phyloP scores from a whole-genome alignment of 164 flowering plant species.

The Chimonanthus praecox region DNA sequence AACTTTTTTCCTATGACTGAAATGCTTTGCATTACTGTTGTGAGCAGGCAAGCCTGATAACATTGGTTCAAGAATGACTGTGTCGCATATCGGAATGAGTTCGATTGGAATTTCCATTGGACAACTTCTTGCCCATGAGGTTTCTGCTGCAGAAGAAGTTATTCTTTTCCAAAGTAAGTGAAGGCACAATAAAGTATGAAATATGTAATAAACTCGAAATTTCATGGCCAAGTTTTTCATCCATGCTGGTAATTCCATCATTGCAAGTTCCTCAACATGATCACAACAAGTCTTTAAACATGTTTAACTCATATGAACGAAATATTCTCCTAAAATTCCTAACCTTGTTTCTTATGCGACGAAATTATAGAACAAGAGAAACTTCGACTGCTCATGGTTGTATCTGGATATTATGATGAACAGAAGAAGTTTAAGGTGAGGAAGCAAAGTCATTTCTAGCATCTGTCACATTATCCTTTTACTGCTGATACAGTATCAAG shows the following conservation, averaged over 20 bases:
- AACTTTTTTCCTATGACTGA: background rate
- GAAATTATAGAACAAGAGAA: constrained; percentile 42
- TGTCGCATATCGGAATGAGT: constrained; percentile 57
- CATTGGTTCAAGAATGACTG: constrained; percentile 30
- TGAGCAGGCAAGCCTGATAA: constrained; percentile 37
- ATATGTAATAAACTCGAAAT: too few relatives aligned
- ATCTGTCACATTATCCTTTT: background rate
- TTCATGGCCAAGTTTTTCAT: too few relatives aligned
- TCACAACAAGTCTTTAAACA: background rate
- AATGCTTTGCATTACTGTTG: background rate
- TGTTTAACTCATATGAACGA: background rate
- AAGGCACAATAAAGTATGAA: background rate
- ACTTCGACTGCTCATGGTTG: constrained; percentile 52
- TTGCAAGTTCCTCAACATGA: background rate
- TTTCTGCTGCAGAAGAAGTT: constrained; percentile 37
- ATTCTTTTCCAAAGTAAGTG: constrained; percentile 49
- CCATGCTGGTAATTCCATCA: background rate
- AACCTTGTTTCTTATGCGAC: background rate
- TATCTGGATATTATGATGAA: constrained; percentile 61
- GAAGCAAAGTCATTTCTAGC: background rate
- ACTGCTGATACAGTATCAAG: background rate
- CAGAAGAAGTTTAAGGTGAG: constrained; percentile 64
- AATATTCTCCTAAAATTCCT: background rate
- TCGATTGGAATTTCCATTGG: constrained; percentile 52
- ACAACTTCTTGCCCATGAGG: constrained; percentile 42